Conservation (phyloP, 257 asterid genomes). For the Asclepias syriaca region DNA sequence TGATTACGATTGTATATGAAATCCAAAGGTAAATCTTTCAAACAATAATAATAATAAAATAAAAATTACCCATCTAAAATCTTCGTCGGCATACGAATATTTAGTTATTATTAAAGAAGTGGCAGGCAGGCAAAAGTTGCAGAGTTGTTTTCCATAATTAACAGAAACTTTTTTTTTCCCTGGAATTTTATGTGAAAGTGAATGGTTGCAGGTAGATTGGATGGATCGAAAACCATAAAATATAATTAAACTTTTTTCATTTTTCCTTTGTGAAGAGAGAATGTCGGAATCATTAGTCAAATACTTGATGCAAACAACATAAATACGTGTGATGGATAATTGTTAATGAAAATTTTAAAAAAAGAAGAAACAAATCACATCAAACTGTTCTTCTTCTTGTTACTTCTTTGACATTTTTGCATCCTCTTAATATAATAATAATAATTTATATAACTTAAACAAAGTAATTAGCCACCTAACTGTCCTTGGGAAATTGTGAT, state of each 20-base stretch:
- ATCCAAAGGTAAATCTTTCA: too few species aligned
- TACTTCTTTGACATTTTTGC: conserved; percentile 11
- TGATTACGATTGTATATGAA: too few species aligned
- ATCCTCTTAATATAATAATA: not conserved
- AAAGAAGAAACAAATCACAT: not conserved
- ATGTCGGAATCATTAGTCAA: conserved; percentile 8
- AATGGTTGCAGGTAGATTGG: too few species aligned
- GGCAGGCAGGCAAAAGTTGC: conserved; percentile 14
- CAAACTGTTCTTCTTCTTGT: conserved; percentile 9
- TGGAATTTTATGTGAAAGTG: not conserved
- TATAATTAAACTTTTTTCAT: too few species aligned
- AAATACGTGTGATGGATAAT: not conserved
- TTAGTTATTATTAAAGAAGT: not conserved
- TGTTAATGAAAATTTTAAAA: too few species aligned
- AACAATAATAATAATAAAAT: not conserved
- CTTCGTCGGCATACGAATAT: not conserved
- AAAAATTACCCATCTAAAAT: not conserved
- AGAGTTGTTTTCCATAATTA: conserved; percentile 7
- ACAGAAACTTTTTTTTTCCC: too few species aligned
- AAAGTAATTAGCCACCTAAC: conserved; percentile 2
- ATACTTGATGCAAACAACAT: not conserved
- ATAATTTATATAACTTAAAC: not conserved
- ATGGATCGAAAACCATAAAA: too few species aligned
- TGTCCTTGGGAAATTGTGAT: too few species aligned
- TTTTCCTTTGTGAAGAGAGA: not conserved